Evolutionary conservation across 148 eudicot species (phyloP), one percentile per base, ranked within the genome.

Genomic region (Heliamphora exappendiculata): DNA sequence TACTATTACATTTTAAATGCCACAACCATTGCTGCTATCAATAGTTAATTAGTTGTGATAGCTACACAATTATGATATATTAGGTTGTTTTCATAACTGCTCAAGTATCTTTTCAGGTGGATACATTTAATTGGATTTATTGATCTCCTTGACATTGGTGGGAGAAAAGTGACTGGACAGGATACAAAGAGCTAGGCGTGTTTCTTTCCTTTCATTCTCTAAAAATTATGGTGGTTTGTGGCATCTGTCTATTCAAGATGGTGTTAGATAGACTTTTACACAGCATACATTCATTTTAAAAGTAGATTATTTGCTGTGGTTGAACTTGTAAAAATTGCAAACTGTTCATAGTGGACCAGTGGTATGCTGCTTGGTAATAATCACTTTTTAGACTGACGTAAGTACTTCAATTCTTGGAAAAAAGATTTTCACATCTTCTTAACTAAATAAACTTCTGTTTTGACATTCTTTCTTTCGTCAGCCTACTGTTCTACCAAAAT

Each of bases 91-190:
- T 73, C 65, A 73, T 85, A 72, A 89, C 85, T 78, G 82, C 75
- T 84, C 49, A 81, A 86, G 89, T 85, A 88, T 88, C 82, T 79
- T 85, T 85, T 84, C 87, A 87, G 88, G 89, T 89, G 87, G 80
- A 86, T 85, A 78, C 84, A 49, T 86, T 80, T 92, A 89, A 83
- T 83, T 89, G 87, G 87, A 87, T 90, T 88, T 90, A 81, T 89
- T 92, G 82, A 84, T 94, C 84, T 88, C 81, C 88, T 92, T 89
- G 91, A 82, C 98, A 94, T 97, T 92, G 98, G 97, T 94, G 97
- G 97, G 97, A 92, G 92, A 94, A 94, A 87, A 94, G 97, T 88
- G 97, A 94, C 84, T 94, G 98, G 98, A 92, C 94, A 67, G 97
- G 98, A 81, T 92, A 94, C 86, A 94, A 94, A 81, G 98, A 92